Evolutionary conservation across 2,329 filamentous ascomycete species (phyloP), one percentile per base, ranked within the genome.

Genomic region (Fusarium marasasianum): DNA sequence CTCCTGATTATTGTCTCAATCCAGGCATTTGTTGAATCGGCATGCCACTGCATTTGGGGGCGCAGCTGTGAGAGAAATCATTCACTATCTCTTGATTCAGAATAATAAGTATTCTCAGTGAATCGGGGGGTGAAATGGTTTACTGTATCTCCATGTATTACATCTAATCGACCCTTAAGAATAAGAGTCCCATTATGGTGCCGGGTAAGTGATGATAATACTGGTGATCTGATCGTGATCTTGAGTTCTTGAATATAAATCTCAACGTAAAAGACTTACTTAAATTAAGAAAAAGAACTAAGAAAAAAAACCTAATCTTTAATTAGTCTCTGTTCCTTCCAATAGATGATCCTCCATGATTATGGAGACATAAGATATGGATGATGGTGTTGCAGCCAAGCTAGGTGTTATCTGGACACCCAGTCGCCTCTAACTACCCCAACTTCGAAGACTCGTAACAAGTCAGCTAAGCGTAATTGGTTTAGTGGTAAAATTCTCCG

Each of bases 351-450:
- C 4, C 6, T 14, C 18, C 12, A 15, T 3, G 6, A 20, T 22
- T 1, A 7, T 22, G 20, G 6, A 0, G 26, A 15, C 13, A 22
- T 22, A 1, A 29, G 24, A 29, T 29, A 7, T 22, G n/a, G 8
- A 24, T 4, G 9, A 9, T n/a, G 8, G 15, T 31, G 15, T n/a
- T 12, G 17, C 8, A 29, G 4, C 0, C 5, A 4, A 29, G 5
- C 12, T 10, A 3, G 5, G 0, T 10, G 5, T 15, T 8, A 45
- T 0, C 11, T 20, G 5, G 1, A 20, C 17, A 0, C 0, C 0
- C 1, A 0, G 8, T 5, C 3, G 0, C 10, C 12, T 37, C 1
- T 3, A 37, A 26, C 0, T 9, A 2, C n/a, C 1, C 6, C 1
- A 11, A 12, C 0, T 12, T 17, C 13, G 3, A 3, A 0, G 0